These are phyloP conservation scores for Syzygium jambos DNA, from an alignment of 345 rosid species.

Conservation along the genomic window DNA sequence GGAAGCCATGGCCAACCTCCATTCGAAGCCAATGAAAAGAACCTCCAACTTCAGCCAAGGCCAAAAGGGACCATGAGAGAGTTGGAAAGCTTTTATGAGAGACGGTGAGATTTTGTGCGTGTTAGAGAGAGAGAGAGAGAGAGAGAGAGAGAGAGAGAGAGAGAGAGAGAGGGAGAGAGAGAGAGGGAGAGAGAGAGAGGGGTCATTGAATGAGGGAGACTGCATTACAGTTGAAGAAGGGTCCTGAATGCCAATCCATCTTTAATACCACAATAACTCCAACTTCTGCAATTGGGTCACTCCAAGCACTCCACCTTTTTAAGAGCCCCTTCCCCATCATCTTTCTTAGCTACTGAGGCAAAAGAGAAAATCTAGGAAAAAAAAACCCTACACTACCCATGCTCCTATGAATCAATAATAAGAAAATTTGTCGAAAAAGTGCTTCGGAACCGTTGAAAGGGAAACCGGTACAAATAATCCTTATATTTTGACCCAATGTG, in stretches of 20 bases:
- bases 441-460: neutral
- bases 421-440: neutral
- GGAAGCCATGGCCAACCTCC: neutral
- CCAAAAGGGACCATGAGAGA: neutral
- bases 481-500: too few species aligned
- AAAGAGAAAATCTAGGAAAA: neutral
- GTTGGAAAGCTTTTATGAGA: conserved; percentile 9
- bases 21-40: neutral
- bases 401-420: neutral
- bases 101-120: conserved; percentile 25
- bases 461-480: too few species aligned
- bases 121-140: neutral
- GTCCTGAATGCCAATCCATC: conserved; percentile 23
- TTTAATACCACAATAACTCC: conserved; percentile 31
- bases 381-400: neutral
- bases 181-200: conserved; percentile 2
- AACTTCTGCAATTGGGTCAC: conserved; percentile 40
- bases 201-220: conserved; percentile 33
- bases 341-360: neutral
- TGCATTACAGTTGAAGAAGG: conserved; percentile 38
- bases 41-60: neutral
- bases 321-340: conserved; percentile 6
- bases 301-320: conserved; percentile 13
- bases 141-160: neutral
- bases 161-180: conserved; percentile 1